A percentile compares a stretch with the other conserved stretches of the same genome.
Evolutionary conservation across 1,139 yeast species (phyloP).

Genomic region (Casaregolazyma lundiana): DNA sequence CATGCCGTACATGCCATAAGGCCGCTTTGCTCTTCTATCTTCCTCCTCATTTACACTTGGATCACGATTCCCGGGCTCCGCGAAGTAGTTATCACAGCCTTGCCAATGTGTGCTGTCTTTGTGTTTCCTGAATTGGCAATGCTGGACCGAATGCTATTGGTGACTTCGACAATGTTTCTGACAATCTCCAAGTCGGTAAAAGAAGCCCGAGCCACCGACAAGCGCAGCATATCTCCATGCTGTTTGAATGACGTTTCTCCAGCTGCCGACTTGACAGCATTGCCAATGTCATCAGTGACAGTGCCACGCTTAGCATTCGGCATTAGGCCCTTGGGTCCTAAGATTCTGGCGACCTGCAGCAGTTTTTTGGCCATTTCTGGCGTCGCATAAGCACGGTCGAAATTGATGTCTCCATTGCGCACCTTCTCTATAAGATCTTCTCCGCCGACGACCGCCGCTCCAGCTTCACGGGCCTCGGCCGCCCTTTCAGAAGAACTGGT

Average conservation of each 20-base stretch:
- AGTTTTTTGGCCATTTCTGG: conserved; percentile 67
- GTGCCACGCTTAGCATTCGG: conserved; percentile 87
- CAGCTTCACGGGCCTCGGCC: conserved; percentile 51
- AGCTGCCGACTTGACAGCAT: conserved; percentile 49
- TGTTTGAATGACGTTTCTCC: conserved; percentile 75
- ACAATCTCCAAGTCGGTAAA: conserved; percentile 75
- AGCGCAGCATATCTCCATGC: conserved; percentile 47
- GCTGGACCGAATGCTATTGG: conserved; percentile 58
- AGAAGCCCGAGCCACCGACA: conserved; percentile 74
- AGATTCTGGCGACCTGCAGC: conserved; percentile 61
- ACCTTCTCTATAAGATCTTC: conserved; percentile 62
- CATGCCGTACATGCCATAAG: background rate
- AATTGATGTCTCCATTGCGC: conserved; percentile 53
- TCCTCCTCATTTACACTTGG: conserved; percentile 39
- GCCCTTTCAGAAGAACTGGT: conserved; percentile 53
- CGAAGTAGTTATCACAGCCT: conserved; percentile 64
- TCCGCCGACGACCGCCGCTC: conserved; percentile 67
- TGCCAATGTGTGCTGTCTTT: conserved; percentile 68
- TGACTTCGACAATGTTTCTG: conserved; percentile 65
- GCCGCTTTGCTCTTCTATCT: background rate
- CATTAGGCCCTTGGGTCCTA: conserved; percentile 90
- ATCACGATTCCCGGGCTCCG: conserved; percentile 79
- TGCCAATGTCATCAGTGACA: conserved; percentile 61
- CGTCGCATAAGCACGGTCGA: conserved; percentile 80
- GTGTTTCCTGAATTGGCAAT: conserved; percentile 46